phyloP scores from a whole-genome alignment of 2,329 filamentous ascomycete species.

The Sporothrix mexicana region DNA sequence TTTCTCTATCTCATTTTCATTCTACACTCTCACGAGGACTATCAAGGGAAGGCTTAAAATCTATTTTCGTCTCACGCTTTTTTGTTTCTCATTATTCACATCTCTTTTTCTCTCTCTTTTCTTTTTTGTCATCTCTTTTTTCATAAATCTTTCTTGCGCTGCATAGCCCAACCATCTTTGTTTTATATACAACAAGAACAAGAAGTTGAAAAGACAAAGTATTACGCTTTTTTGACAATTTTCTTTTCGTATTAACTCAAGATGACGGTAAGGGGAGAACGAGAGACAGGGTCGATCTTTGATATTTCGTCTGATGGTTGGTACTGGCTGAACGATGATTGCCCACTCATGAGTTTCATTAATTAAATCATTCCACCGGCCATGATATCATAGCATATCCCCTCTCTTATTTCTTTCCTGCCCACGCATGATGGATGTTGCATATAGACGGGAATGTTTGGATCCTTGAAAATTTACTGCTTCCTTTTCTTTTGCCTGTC shows the following conservation, averaged over 20 bases:
- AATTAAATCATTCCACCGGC: not conserved
- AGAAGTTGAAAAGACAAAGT: not conserved
- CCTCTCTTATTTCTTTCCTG: not conserved
- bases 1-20: slow-evolving; percentile 16
- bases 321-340: not conserved
- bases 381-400: not conserved
- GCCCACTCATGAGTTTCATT: not conserved
- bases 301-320: not conserved
- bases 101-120: not conserved
- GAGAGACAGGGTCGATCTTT: not conserved
- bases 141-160: not conserved
- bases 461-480: not conserved
- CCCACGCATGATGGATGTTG: slow-evolving; percentile 34
- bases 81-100: slow-evolving; percentile 9
- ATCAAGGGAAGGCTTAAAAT: slow-evolving; percentile 4
- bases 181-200: not conserved
- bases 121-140: slow-evolving; percentile 15
- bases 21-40: slow-evolving; percentile 8
- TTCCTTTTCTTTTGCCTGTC: not conserved
- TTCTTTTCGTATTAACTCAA: not conserved
- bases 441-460: slow-evolving; percentile 35
- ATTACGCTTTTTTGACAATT: not conserved
- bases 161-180: slow-evolving; percentile 23
- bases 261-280: not conserved
- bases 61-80: slow-evolving; percentile 12